phyloP scores from a whole-genome alignment of 1,139 yeast species.

The Zygoascus sp. region DNA sequence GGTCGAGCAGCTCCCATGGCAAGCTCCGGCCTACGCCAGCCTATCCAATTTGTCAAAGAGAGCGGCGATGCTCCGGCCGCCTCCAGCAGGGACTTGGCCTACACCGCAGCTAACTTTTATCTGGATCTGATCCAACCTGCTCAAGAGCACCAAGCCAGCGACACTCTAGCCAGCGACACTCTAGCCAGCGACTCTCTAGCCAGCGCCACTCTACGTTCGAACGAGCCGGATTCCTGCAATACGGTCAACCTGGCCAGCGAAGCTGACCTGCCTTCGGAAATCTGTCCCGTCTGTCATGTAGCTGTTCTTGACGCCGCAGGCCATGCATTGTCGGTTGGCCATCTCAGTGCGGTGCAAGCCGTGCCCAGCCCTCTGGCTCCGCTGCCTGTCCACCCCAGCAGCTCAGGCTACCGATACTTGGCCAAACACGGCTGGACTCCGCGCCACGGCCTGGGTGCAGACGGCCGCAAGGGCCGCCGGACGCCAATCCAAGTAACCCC shows the following conservation, averaged over 20 bases:
- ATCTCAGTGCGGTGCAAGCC: conserved; percentile 15
- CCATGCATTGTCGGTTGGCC: conserved; percentile 19
- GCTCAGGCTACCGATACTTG: conserved; percentile 23
- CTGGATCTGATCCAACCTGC: background rate
- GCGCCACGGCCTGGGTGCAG: conserved; percentile 24
- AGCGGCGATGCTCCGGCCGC: too few species aligned
- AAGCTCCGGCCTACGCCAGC: too few species aligned
- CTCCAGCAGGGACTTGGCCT: too few species aligned
- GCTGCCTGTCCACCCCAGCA: conserved; percentile 14
- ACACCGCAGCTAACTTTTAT: background rate
- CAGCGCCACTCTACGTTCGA: too few species aligned
- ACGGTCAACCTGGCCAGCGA: too few species aligned
- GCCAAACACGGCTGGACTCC: conserved; percentile 28
- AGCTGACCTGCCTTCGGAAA: too few species aligned
- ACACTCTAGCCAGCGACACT: background rate
- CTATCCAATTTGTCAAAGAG: too few species aligned
- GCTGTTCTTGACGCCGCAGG: conserved; percentile 14
- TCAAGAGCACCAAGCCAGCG: background rate
- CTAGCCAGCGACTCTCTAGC: background rate
- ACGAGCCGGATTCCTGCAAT: too few species aligned
- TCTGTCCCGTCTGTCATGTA: conserved; percentile 18
- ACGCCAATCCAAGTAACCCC: conserved; percentile 20
- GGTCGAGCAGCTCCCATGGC: too few species aligned
- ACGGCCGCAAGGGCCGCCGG: conserved; percentile 26
- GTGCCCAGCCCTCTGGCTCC: conserved; percentile 17